Conservation (phyloP, 1,284 basidiomycete genomes). For the Trichosporon asahii region DNA sequence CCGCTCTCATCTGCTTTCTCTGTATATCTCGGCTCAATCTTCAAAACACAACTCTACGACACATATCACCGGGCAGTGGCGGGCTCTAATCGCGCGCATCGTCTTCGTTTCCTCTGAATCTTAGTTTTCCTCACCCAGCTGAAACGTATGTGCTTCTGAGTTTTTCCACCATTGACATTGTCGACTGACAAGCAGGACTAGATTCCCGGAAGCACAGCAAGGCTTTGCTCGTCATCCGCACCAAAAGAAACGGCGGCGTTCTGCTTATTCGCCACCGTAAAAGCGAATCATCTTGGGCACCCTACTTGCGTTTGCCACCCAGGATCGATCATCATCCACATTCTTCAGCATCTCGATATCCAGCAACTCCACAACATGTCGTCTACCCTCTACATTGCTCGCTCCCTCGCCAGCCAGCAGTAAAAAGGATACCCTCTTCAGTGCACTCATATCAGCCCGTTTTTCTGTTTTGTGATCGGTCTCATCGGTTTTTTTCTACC, state of each 20-base stretch:
- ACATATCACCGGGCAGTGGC: conserved; percentile 4
- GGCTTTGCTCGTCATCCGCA: background rate
- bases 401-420: conserved; percentile 4
- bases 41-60: background rate
- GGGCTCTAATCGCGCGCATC: conserved; percentile 7
- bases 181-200: background rate
- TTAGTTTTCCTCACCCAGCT: background rate
- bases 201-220: background rate
- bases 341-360: conserved; percentile 9
- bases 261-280: conserved; percentile 3
- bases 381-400: background rate
- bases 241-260: background rate
- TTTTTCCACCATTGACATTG: background rate
- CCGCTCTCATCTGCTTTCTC: background rate
- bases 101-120: background rate
- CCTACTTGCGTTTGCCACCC: conserved; percentile 1
- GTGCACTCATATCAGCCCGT: background rate
- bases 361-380: conserved; percentile 3
- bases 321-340: conserved; percentile 7
- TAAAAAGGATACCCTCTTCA: conserved; percentile 10
- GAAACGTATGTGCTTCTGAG: background rate
- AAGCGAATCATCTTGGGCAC: conserved; percentile 2
- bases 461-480: conserved; percentile 5
- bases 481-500: background rate
- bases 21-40: background rate